These are phyloP conservation scores for Liriodendron chinense DNA, from an alignment of 164 flowering plant genomes.

Conservation along the genomic window DNA sequence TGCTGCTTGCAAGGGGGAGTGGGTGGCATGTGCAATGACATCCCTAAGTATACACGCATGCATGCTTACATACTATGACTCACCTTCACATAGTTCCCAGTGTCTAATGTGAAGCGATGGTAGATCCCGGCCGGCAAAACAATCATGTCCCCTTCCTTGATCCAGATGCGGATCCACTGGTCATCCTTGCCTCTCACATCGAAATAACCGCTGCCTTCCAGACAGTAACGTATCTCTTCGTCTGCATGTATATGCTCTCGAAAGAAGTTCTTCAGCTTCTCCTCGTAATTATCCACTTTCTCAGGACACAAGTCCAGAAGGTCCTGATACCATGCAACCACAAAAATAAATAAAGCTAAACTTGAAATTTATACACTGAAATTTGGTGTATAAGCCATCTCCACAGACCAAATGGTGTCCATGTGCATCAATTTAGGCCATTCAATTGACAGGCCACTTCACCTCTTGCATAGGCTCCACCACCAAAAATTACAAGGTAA, in stretches of 20 bases:
- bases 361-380: background rate
- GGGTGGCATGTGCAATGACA: no score
- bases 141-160: slow-evolving; percentile 83
- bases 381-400: background rate
- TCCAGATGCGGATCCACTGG: slow-evolving; percentile 85
- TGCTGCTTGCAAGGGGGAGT: no score
- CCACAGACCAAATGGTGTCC: background rate
- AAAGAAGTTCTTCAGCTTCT: slow-evolving; percentile 85
- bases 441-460: background rate
- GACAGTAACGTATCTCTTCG: slow-evolving; percentile 92
- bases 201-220: slow-evolving; percentile 88
- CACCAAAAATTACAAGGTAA: no score
- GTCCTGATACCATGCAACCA: slow-evolving; percentile 42
- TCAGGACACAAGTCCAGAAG: slow-evolving; percentile 84
- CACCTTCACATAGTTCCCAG: slow-evolving; percentile 79
- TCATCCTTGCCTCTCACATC: slow-evolving; percentile 86
- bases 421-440: background rate
- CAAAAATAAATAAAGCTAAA: background rate
- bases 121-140: slow-evolving; percentile 91
- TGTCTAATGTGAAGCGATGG: slow-evolving; percentile 92
- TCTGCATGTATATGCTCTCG: slow-evolving; percentile 87
- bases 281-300: slow-evolving; percentile 72
- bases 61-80: background rate
- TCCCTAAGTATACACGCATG: no score
- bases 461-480: no score